phyloP scores from a whole-genome alignment of 2,329 filamentous ascomycete species.

The Aspergillus melleus region DNA sequence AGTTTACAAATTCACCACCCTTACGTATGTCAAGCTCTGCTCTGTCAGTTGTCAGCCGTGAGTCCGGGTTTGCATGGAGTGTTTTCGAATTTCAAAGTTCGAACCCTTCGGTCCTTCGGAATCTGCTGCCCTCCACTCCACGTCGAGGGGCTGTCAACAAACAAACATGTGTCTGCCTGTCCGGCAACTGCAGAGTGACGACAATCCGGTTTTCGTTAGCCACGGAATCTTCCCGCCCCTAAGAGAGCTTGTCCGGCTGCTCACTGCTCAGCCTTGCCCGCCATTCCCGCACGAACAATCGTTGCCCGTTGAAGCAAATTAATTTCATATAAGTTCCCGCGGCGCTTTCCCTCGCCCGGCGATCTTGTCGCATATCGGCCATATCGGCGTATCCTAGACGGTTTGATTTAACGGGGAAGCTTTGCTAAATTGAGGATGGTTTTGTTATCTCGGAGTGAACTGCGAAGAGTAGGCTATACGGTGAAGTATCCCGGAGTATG shows the following conservation, averaged over 20 bases:
- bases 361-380: slow-evolving; percentile 5
- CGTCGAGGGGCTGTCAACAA: background rate
- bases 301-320: slow-evolving; percentile 5
- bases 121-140: background rate
- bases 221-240: slow-evolving; percentile 13
- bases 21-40: background rate
- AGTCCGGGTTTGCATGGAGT: too few species aligned
- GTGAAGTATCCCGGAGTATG: background rate
- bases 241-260: slow-evolving; percentile 3
- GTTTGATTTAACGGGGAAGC: background rate
- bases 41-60: background rate
- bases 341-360: background rate
- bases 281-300: slow-evolving; percentile 3
- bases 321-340: background rate
- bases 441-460: background rate
- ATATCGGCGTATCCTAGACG: background rate
- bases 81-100: too few species aligned
- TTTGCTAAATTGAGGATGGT: background rate
- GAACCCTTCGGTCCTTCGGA: too few species aligned
- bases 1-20: background rate
- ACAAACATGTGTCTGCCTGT: background rate
- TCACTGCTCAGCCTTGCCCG: slow-evolving; percentile 2
- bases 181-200: background rate
- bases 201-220: background rate
- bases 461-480: background rate